A percentile compares a stretch with the other conserved stretches of the same genome.
Conservation (phyloP, 2,329 filamentous ascomycete genomes). For the Delphinella strobiligena region DNA sequence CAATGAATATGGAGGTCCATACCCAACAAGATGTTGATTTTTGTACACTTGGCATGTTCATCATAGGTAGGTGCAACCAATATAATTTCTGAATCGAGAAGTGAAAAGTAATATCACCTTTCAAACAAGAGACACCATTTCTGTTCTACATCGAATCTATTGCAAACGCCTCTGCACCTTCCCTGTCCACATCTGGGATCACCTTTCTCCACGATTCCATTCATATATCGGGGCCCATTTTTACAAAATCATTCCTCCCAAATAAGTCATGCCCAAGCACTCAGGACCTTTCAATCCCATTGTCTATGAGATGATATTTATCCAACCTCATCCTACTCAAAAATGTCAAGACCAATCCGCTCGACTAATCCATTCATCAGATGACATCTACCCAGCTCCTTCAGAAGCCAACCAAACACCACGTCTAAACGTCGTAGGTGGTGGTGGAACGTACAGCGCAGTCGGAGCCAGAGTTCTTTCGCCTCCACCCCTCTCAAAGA, state of each 20-base stretch:
- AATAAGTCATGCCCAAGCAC: too few species aligned
- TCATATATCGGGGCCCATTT: too few species aligned
- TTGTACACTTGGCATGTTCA: slow-evolving; percentile 52
- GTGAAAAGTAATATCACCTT: background rate
- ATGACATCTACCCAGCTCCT: slow-evolving; percentile 80
- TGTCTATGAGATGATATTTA: too few species aligned
- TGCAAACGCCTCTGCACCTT: background rate
- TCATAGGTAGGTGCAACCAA: slow-evolving; percentile 37
- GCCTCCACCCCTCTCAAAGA: slow-evolving; percentile 53
- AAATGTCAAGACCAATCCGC: background rate
- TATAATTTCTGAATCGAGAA: background rate
- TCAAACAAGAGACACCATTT: background rate
- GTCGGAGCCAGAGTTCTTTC: slow-evolving; percentile 83
- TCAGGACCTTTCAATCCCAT: too few species aligned
- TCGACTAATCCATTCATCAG: slow-evolving; percentile 33
- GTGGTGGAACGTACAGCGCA: slow-evolving; percentile 76
- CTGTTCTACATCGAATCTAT: background rate
- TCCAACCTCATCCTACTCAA: background rate
- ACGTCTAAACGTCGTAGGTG: slow-evolving; percentile 69
- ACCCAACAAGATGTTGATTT: slow-evolving; percentile 34
- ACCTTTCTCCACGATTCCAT: background rate
- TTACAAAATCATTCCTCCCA: too few species aligned
- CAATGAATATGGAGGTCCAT: background rate
- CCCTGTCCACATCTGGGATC: background rate
- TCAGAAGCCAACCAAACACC: slow-evolving; percentile 43